A percentile compares a stretch with the other conserved stretches of the same genome.
Evolutionary conservation across 2,329 filamentous ascomycete species (phyloP).

Genomic region (Dissoconium aciculare): DNA sequence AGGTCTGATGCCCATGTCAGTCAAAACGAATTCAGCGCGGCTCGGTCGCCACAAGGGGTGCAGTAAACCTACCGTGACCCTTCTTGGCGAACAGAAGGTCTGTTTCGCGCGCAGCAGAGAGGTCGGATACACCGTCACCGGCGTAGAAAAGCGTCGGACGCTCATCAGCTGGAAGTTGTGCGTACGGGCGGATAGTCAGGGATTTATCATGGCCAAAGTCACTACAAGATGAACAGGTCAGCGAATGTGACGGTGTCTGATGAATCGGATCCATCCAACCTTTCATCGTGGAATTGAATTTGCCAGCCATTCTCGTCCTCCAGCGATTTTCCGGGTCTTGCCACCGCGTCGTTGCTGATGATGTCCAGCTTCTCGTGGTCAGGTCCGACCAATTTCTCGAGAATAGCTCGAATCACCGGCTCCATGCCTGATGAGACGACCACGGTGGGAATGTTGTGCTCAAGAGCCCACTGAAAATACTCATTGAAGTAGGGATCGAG

Average conservation of each 20-base stretch:
- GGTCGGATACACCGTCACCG: constrained; percentile 82
- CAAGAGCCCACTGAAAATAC: constrained; percentile 71
- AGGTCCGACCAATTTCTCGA: constrained; percentile 68
- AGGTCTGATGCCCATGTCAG: constrained; percentile 44
- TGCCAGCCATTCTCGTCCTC: constrained; percentile 74
- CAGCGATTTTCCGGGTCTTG: constrained; percentile 54
- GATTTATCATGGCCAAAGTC: constrained; percentile 96
- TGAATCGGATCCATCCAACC: constrained; percentile 30
- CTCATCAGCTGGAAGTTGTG: constrained; percentile 48
- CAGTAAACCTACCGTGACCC: constrained; percentile 50
- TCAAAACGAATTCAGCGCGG: neutral
- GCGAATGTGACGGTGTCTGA: neutral
- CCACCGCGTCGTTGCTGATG: constrained; percentile 67
- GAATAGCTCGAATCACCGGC: constrained; percentile 72
- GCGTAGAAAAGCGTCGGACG: constrained; percentile 85
- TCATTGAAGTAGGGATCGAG: constrained; percentile 77
- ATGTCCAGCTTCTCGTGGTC: constrained; percentile 69
- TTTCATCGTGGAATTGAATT: constrained; percentile 78
- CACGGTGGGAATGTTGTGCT: constrained; percentile 78
- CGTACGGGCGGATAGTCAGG: constrained; percentile 76
- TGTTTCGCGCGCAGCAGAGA: constrained; percentile 82
- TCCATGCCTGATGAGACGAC: constrained; percentile 87
- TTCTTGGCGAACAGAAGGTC: constrained; percentile 93
- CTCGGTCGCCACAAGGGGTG: neutral
- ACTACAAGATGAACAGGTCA: constrained; percentile 27